Conservation (phyloP, 2,329 filamentous ascomycete genomes). For the Colletotrichum shisoi region DNA sequence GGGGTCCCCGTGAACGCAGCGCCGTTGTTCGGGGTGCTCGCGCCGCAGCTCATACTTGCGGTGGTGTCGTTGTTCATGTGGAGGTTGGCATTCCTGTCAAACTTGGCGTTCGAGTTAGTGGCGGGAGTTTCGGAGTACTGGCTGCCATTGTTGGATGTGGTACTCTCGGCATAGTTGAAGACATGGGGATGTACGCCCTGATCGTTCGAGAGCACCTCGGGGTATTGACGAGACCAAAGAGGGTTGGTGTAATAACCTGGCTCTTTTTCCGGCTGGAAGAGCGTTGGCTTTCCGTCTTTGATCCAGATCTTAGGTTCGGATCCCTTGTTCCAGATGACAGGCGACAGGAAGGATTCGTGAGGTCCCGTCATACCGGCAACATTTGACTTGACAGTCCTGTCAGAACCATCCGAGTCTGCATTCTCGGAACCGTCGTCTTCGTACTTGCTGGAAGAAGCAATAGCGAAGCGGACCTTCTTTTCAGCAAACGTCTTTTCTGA, state of each 20-base stretch:
- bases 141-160: neutral
- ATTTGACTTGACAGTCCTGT: conserved; percentile 9
- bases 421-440: neutral
- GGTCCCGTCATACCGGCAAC: conserved; percentile 2
- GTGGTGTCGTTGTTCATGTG: neutral
- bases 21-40: neutral
- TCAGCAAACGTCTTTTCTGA: conserved; percentile 17
- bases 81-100: neutral
- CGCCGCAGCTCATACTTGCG: neutral
- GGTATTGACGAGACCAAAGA: conserved; percentile 36
- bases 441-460: neutral
- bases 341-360: conserved; percentile 10
- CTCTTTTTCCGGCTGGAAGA: conserved; percentile 25
- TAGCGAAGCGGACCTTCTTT: conserved; percentile 30
- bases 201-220: conserved; percentile 31
- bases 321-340: conserved; percentile 24
- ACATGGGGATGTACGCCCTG: conserved; percentile 1
- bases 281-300: conserved; percentile 32
- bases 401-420: conserved; percentile 17
- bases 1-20: neutral
- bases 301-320: conserved; percentile 34
- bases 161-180: neutral
- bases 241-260: conserved; percentile 29
- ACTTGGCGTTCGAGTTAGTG: neutral
- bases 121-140: neutral